Evolutionary conservation across 2,329 filamentous ascomycete species (phyloP).

Genomic region (Nectriaceae sp.): DNA sequence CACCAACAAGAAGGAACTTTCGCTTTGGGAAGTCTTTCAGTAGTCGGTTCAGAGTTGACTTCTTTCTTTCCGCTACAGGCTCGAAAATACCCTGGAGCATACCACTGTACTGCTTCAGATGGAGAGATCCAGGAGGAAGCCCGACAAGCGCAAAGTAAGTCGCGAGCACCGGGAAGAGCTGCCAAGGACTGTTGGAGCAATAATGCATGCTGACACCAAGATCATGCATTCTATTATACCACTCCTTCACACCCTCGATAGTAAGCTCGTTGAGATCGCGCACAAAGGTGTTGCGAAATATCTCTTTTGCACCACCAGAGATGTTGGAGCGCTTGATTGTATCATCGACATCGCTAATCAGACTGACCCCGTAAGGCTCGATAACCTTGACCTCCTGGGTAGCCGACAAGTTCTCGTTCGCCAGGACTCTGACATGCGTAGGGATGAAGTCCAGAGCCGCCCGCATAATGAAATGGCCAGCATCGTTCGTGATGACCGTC

Average conservation of each 20-base stretch:
- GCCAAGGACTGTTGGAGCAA: slow-evolving; percentile 99
- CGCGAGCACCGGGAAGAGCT: slow-evolving; percentile 86
- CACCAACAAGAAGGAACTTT: slow-evolving; percentile 88
- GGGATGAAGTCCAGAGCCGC: slow-evolving; percentile 87
- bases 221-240: slow-evolving; percentile 77
- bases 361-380: slow-evolving; percentile 76
- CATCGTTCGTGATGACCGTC: slow-evolving; percentile 82
- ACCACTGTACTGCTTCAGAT: slow-evolving; percentile 93
- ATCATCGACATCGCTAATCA: slow-evolving; percentile 98
- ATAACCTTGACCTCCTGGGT: slow-evolving; percentile 78
- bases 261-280: slow-evolving; percentile 80
- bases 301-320: slow-evolving; percentile 81
- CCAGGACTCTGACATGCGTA: slow-evolving; percentile 84
- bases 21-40: slow-evolving; percentile 86
- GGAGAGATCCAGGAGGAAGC: slow-evolving; percentile 85
- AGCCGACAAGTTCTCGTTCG: slow-evolving; percentile 80
- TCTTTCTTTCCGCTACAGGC: slow-evolving; percentile 93
- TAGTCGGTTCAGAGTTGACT: slow-evolving; percentile 81
- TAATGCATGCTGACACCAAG: slow-evolving; percentile 92
- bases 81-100: slow-evolving; percentile 99
- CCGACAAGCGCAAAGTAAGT: slow-evolving; percentile 81
- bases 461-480: slow-evolving; percentile 82
- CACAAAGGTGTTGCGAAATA: slow-evolving; percentile 95
- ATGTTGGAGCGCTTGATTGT: slow-evolving; percentile 97
- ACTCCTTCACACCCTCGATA: slow-evolving; percentile 84